Conservation (phyloP, 108 stramenopile genomes). For the Skeletonema marinoi region DNA sequence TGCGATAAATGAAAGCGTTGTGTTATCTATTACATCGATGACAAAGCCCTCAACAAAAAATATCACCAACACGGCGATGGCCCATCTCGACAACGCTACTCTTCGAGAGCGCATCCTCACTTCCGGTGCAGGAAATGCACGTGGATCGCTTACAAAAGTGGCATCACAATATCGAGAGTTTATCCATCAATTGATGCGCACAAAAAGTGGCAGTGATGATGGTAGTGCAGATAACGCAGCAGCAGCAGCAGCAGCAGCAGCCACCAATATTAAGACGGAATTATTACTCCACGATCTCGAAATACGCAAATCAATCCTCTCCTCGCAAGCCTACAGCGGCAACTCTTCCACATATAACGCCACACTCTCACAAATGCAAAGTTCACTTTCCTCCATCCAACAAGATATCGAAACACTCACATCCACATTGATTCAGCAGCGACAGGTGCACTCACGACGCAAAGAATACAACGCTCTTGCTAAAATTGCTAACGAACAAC, state of each 20-base stretch:
- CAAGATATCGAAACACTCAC: constrained; percentile 24
- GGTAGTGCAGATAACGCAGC: background rate
- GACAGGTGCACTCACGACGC: constrained; percentile 1
- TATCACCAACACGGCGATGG: background rate
- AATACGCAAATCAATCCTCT: constrained; percentile 35
- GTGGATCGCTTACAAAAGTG: constrained; percentile 38
- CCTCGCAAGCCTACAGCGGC: constrained; percentile 21
- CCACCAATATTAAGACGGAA: constrained; percentile 20
- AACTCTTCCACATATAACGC: constrained; percentile 15
- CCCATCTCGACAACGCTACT: constrained; percentile 23
- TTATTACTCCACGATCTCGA: constrained; percentile 35
- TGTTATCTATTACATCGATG: too few species aligned
- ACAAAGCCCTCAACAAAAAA: background rate
- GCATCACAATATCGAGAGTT: constrained; percentile 27
- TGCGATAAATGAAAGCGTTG: too few species aligned
- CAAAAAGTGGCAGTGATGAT: background rate
- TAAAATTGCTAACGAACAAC: constrained; percentile 18
- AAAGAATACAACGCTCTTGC: constrained; percentile 45
- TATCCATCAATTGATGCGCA: background rate
- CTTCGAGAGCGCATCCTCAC: constrained; percentile 46
- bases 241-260: constrained; percentile 6
- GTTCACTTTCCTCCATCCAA: constrained; percentile 4
- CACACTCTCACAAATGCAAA: constrained; percentile 12
- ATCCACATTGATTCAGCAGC: constrained; percentile 5
- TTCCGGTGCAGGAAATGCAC: constrained; percentile 17